Percentiles rank a stretch among this genome's conserved stretches.
phyloP scores from a whole-genome alignment of 805 yeast genomes.

The Metschnikowia cubensis region DNA sequence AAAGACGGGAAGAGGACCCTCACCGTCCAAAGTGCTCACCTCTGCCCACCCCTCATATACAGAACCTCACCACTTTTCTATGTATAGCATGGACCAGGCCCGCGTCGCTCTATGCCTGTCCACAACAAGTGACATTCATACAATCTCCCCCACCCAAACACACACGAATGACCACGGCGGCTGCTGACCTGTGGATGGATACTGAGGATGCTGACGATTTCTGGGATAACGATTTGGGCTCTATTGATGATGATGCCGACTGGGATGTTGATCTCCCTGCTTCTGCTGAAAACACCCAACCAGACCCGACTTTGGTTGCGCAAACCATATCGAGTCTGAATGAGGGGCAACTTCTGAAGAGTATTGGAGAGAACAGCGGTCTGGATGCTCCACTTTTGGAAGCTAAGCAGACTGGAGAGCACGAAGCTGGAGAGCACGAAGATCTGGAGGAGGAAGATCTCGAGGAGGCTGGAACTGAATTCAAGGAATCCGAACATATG shows the following conservation, averaged over 20 bases:
- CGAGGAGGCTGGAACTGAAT: background rate
- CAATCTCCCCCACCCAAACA: background rate
- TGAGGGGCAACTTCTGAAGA: background rate
- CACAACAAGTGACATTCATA: background rate
- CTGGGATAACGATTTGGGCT: constrained; percentile 13
- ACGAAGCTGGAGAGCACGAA: background rate
- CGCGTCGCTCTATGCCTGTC: background rate
- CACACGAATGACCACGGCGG: constrained; percentile 2
- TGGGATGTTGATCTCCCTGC: background rate
- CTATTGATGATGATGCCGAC: constrained; percentile 5
- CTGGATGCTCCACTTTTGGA: too few relatives aligned
- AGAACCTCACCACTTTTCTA: constrained; percentile 1
- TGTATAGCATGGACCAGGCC: background rate
- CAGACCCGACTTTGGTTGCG: background rate
- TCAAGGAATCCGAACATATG: too few relatives aligned
- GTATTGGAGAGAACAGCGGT: too few relatives aligned
- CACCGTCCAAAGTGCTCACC: background rate
- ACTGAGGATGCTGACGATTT: constrained; percentile 13
- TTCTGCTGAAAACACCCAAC: background rate
- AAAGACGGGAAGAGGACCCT: background rate
- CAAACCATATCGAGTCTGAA: background rate
- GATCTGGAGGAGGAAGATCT: background rate
- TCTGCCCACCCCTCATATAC: background rate
- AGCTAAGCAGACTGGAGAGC: too few relatives aligned
- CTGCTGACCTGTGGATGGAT: constrained; percentile 2